These are phyloP conservation scores for Blastobotrys muscicola DNA, from an alignment of 805 yeast species.

Conservation along the genomic window DNA sequence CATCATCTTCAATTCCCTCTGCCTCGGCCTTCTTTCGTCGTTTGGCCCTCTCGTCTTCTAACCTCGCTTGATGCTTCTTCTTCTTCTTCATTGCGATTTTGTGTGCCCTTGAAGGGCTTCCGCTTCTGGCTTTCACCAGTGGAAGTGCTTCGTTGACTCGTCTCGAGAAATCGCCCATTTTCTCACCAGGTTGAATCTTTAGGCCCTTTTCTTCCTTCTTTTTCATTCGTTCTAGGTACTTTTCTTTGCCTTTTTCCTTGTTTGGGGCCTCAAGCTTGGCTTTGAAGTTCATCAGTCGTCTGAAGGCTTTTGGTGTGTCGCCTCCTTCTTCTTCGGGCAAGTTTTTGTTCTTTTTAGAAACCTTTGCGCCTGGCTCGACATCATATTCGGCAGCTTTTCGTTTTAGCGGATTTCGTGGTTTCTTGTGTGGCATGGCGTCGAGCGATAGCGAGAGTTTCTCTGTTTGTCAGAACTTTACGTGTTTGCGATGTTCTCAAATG, in stretches of 20 bases:
- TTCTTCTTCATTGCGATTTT: conserved; percentile 20
- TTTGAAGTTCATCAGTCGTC: conserved; percentile 22
- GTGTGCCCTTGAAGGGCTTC: conserved; percentile 23
- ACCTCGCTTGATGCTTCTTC: conserved; percentile 13
- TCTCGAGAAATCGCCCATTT: conserved; percentile 30
- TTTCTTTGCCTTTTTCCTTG: conserved; percentile 2
- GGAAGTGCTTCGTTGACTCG: conserved; percentile 35
- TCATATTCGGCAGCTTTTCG: conserved; percentile 14
- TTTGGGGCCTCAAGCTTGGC: conserved; percentile 3
- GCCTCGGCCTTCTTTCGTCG: conserved; percentile 12
- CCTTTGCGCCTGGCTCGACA: conserved; percentile 11
- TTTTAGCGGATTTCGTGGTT: conserved; percentile 17
- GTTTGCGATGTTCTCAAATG: too few relatives aligned
- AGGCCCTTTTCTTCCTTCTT: conserved; percentile 8
- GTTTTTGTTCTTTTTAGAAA: conserved; percentile 9
- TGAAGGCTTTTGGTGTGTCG: conserved; percentile 28
- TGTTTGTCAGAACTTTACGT: too few relatives aligned
- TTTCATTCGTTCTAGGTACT: conserved; percentile 4
- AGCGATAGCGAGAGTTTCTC: too few relatives aligned
- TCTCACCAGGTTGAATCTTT: conserved; percentile 28
- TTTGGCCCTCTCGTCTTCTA: conserved; percentile 12
- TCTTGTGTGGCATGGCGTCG: conserved; percentile 16
- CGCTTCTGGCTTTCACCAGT: conserved; percentile 27
- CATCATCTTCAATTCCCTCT: conserved; percentile 18
- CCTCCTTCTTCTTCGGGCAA: conserved; percentile 19